Percentiles rank a stretch among this genome's conserved stretches.
Conservation (phyloP, 257 asterid species). For the Osmanthus fragrans region DNA sequence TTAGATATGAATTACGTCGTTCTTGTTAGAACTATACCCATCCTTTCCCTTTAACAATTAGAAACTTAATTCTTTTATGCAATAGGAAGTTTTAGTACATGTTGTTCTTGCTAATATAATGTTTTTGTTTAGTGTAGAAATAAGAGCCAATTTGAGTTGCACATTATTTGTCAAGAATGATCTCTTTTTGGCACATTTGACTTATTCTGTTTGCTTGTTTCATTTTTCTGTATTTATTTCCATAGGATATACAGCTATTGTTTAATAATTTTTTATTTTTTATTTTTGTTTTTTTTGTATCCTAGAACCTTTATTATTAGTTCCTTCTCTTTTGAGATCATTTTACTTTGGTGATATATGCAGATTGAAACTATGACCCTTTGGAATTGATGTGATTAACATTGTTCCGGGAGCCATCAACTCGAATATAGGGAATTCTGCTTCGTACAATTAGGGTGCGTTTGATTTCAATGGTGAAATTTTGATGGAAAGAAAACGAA, state of each 20-base stretch:
- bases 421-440: conserved; percentile 74
- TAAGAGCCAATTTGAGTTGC: background rate
- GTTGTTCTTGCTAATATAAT: background rate
- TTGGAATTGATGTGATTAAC: conserved; percentile 65
- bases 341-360: background rate
- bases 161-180: background rate
- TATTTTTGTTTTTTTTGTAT: too few species aligned
- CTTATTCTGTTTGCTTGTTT: background rate
- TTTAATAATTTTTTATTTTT: too few species aligned
- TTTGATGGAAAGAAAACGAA: too few species aligned
- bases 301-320: background rate
- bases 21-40: too few species aligned
- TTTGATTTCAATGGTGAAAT: too few species aligned
- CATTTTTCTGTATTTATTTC: background rate
- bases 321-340: too few species aligned
- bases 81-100: background rate
- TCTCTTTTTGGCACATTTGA: background rate
- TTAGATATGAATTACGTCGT: too few species aligned
- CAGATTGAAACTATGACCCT: conserved; percentile 48
- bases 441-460: too few species aligned
- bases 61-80: too few species aligned
- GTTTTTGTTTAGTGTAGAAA: background rate
- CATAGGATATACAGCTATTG: background rate
- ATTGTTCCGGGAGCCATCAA: conserved; percentile 83
- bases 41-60: too few species aligned